phyloP scores from a whole-genome alignment of 2,329 filamentous ascomycete species.

The Colletotrichum chrysophilum region DNA sequence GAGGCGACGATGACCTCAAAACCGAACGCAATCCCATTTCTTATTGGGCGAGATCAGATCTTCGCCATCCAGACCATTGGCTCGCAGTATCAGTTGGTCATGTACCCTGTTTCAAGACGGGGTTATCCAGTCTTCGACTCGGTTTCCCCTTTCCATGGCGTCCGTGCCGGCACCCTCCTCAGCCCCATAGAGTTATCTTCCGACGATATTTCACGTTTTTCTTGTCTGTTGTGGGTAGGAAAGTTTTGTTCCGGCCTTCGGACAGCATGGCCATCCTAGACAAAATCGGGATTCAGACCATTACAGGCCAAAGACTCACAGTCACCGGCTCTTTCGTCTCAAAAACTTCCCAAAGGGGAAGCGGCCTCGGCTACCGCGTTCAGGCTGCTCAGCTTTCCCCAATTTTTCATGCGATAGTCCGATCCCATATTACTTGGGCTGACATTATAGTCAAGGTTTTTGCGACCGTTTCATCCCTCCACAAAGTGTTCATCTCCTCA shows the following conservation, averaged over 20 bases:
- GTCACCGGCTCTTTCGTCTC: slow-evolving; percentile 3
- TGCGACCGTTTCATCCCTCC: slow-evolving; percentile 13
- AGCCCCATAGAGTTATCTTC: slow-evolving; percentile 18
- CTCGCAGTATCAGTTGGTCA: slow-evolving; percentile 6
- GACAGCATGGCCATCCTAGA: slow-evolving; percentile 5
- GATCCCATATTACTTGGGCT: neutral
- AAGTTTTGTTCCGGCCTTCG: neutral
- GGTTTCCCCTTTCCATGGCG: neutral
- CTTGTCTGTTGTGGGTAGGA: neutral
- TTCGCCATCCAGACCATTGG: neutral
- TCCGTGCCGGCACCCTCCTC: neutral
- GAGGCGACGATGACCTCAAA: slow-evolving; percentile 9
- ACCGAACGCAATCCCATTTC: neutral
- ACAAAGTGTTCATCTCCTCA: slow-evolving; percentile 17
- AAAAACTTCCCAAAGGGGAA: neutral
- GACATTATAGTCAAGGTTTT: slow-evolving; percentile 3
- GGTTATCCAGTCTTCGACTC: neutral
- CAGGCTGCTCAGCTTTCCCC: neutral
- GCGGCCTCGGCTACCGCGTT: neutral
- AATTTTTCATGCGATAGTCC: neutral
- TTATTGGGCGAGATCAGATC: slow-evolving; percentile 3
- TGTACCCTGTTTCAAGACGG: slow-evolving; percentile 18
- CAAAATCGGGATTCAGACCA: neutral
- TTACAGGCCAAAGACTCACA: neutral
- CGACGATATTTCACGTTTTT: slow-evolving; percentile 9